Conservation (phyloP, 768 basidiomycete species). For the Kwoniella europaea region DNA sequence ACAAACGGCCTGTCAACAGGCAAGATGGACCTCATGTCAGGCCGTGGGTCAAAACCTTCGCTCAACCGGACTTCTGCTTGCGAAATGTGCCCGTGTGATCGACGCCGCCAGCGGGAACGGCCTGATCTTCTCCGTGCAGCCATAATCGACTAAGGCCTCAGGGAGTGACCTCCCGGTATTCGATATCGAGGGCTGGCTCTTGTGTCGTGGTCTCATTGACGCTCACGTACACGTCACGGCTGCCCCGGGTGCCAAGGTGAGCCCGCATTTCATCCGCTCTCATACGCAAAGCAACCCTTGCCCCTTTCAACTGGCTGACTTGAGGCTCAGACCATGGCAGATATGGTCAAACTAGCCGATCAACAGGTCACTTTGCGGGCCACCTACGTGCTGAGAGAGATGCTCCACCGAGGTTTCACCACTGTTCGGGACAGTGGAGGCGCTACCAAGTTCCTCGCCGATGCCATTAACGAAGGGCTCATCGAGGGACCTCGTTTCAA, state of each 20-base stretch:
- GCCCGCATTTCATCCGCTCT: neutral
- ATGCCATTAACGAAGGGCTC: constrained; percentile 60
- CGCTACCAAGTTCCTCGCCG: constrained; percentile 59
- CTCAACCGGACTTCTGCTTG: too few species aligned
- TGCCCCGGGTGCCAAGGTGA: constrained; percentile 56
- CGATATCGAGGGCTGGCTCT: constrained; percentile 55
- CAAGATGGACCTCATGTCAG: too few species aligned
- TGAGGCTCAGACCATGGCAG: constrained; percentile 49
- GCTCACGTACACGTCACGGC: constrained; percentile 61
- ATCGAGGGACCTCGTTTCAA: constrained; percentile 59
- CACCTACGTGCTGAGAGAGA: constrained; percentile 59
- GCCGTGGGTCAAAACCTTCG: too few species aligned
- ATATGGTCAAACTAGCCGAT: constrained; percentile 49
- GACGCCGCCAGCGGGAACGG: too few species aligned
- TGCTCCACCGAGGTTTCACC: constrained; percentile 60
- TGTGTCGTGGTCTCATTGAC: constrained; percentile 61
- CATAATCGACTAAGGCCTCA: too few species aligned
- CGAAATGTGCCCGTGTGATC: too few species aligned
- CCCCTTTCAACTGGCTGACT: neutral
- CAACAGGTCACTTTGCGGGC: constrained; percentile 54
- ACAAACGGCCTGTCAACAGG: too few species aligned
- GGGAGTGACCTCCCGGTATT: neutral
- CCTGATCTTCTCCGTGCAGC: too few species aligned
- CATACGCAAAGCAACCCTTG: neutral
- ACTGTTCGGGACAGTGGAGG: constrained; percentile 62